Percentiles rank a stretch among this genome's conserved stretches.
Conservation (phyloP, 441 rosid genomes). For the Erodium trifolium region DNA sequence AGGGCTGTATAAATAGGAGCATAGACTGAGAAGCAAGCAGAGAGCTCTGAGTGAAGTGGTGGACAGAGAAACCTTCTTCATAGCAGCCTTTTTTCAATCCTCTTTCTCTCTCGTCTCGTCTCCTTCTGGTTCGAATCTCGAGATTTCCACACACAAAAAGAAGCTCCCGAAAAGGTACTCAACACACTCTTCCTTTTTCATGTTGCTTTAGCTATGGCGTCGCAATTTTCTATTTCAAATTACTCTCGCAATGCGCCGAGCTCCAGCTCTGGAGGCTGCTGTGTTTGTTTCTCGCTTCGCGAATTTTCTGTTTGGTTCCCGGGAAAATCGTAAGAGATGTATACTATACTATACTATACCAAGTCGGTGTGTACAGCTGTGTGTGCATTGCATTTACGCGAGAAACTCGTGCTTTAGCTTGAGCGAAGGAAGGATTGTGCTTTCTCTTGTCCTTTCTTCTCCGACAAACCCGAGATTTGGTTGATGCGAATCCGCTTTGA, state of each 20-base stretch:
- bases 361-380: too few relatives aligned
- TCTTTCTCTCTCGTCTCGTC: neutral
- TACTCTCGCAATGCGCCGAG: neutral
- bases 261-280: too few relatives aligned
- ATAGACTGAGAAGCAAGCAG: too few relatives aligned
- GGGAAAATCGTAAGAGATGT: neutral
- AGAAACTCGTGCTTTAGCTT: too few relatives aligned
- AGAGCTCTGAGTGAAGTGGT: neutral
- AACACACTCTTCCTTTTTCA: neutral
- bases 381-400: too few relatives aligned
- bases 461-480: neutral
- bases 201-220: too few relatives aligned
- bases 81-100: neutral
- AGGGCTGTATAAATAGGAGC: neutral
- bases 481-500: neutral
- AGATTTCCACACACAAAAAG: neutral
- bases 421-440: too few relatives aligned
- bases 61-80: neutral
- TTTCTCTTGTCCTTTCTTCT: too few relatives aligned
- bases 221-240: neutral
- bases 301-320: neutral
- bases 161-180: neutral
- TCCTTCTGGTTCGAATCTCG: neutral
- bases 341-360: too few relatives aligned
- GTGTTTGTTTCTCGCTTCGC: too few relatives aligned